Evolutionary conservation across 306 rosid genomes (phyloP).

Genomic region (Dalbergia oliveri): DNA sequence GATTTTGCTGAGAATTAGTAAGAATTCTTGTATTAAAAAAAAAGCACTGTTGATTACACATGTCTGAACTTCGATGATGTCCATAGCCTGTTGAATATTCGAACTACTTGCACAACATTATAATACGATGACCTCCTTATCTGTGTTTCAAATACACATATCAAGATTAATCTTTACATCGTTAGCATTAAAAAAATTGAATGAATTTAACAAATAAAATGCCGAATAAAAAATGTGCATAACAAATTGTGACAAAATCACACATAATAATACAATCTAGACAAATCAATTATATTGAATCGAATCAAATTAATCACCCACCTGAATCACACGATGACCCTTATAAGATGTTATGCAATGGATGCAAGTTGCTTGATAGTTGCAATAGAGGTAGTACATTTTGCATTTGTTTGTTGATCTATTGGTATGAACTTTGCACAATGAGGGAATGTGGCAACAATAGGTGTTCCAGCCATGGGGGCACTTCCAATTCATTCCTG

Average conservation of each 20-base stretch:
- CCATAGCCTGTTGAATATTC: slow-evolving; percentile 56
- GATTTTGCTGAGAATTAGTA: slow-evolving; percentile 6
- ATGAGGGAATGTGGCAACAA: slow-evolving; percentile 48
- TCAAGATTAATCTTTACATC: background rate
- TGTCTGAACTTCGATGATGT: slow-evolving; percentile 54
- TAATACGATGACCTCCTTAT: slow-evolving; percentile 67
- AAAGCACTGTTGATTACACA: slow-evolving; percentile 62
- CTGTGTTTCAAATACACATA: slow-evolving; percentile 39
- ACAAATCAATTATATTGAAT: background rate
- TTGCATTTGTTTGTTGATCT: slow-evolving; percentile 57
- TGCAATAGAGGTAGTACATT: slow-evolving; percentile 62
- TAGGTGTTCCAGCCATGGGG: slow-evolving; percentile 59
- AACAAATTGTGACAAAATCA: too few relatives aligned
- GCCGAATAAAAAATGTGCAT: background rate
- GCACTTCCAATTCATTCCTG: slow-evolving; percentile 48
- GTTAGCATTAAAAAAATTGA: background rate
- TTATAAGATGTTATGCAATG: slow-evolving; percentile 50
- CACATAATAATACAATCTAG: background rate
- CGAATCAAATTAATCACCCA: slow-evolving; percentile 11
- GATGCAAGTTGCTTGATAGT: slow-evolving; percentile 45
- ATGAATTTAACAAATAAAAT: background rate
- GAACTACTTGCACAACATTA: slow-evolving; percentile 50
- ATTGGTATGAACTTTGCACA: slow-evolving; percentile 45
- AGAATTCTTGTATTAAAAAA: slow-evolving; percentile 57
- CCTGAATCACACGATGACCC: slow-evolving; percentile 63